A percentile compares a stretch with the other conserved stretches of the same genome.
phyloP scores from a whole-genome alignment of 176 grass and related monocot genomes.

The Puya raimondii region DNA sequence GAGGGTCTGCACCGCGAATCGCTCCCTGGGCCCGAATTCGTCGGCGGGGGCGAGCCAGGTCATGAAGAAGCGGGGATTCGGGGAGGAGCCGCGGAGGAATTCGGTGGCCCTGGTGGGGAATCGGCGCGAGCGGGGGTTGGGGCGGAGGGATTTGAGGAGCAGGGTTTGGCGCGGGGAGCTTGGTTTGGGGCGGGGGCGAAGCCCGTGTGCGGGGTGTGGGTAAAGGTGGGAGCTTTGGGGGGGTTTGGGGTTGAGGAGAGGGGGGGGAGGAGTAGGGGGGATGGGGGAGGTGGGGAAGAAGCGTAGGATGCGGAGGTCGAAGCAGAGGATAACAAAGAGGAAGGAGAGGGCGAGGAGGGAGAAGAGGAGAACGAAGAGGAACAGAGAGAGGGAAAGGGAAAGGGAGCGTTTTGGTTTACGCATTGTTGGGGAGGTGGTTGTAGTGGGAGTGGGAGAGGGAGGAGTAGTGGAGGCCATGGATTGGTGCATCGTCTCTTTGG shows the following conservation, averaged over 20 bases:
- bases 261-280: background rate
- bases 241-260: background rate
- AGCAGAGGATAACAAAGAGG: slow-evolving; percentile 8
- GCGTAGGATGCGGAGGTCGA: background rate
- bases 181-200: background rate
- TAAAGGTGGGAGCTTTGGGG: background rate
- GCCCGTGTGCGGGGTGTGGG: background rate
- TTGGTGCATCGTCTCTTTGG: no score
- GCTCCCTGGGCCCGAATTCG: slow-evolving; percentile 57
- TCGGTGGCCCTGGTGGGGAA: slow-evolving; percentile 40
- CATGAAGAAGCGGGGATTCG: slow-evolving; percentile 52
- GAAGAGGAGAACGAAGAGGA: slow-evolving; percentile 4
- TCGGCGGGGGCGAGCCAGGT: slow-evolving; percentile 60
- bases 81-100: slow-evolving; percentile 17
- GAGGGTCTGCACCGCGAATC: slow-evolving; percentile 61
- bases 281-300: background rate
- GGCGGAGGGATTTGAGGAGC: slow-evolving; percentile 9
- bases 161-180: background rate
- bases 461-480: no score
- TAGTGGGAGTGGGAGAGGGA: no score
- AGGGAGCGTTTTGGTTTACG: background rate
- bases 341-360: slow-evolving; percentile 1
- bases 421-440: background rate
- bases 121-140: slow-evolving; percentile 22
- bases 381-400: background rate